Evolutionary conservation across 345 rosid genomes (phyloP).

Genomic region (Hibiscus mutabilis): DNA sequence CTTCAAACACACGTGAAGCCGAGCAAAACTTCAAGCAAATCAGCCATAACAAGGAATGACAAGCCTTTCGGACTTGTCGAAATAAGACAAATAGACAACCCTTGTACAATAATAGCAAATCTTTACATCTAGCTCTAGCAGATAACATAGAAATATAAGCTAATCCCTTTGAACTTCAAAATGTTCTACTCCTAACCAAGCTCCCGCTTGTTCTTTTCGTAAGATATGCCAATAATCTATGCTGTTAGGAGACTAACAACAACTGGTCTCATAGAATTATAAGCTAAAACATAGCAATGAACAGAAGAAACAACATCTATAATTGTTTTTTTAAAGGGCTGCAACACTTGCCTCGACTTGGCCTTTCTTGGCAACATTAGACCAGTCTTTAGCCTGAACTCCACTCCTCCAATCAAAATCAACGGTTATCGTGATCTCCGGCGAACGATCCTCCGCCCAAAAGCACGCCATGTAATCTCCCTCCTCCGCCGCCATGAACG

Average conservation of each 20-base stretch:
- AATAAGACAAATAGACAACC: not conserved
- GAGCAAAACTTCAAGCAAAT: not conserved
- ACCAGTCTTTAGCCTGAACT: slow-evolving; percentile 73
- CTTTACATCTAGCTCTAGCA: not conserved
- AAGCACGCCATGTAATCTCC: slow-evolving; percentile 89
- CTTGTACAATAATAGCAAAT: not conserved
- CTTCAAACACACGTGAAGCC: not conserved
- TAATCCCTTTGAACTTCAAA: too few relatives aligned
- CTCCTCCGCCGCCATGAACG: slow-evolving; percentile 69
- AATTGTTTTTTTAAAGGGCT: not conserved
- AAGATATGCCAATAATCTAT: not conserved
- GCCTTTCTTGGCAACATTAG: slow-evolving; percentile 81
- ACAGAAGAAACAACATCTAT: not conserved
- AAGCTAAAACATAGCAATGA: not conserved
- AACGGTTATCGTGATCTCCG: slow-evolving; percentile 42
- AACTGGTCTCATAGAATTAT: not conserved
- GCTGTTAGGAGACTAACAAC: not conserved
- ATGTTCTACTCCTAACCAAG: too few relatives aligned
- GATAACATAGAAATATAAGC: not conserved
- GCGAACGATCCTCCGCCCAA: slow-evolving; percentile 55
- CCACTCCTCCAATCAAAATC: slow-evolving; percentile 95
- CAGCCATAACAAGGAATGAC: not conserved
- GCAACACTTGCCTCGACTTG: slow-evolving; percentile 81
- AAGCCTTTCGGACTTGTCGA: not conserved
- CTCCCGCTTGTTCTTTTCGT: not conserved